Evolutionary conservation across 1,139 yeast species (phyloP).

Genomic region (Zhuliangozyma parablackwelliae): DNA sequence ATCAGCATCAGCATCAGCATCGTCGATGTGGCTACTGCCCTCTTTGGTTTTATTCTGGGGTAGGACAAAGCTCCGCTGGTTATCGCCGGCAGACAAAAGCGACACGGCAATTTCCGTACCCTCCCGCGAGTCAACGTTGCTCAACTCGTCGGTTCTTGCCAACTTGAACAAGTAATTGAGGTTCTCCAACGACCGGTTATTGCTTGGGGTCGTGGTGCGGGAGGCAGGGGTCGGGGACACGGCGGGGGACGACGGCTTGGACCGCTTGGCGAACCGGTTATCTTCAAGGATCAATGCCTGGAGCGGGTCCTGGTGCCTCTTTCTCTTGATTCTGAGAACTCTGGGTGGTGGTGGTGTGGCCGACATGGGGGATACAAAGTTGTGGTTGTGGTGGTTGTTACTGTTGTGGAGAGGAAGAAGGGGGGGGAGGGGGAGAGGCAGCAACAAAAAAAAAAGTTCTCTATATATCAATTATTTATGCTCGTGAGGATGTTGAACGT

Average conservation of each 20-base stretch:
- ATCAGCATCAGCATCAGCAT: conserved; percentile 34
- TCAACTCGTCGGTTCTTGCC: conserved; percentile 54
- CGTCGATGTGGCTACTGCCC: conserved; percentile 20
- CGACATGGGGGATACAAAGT: conserved; percentile 1
- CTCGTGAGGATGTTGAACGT: conserved; percentile 68
- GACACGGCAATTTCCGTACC: conserved; percentile 16
- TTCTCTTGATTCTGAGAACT: conserved; percentile 76
- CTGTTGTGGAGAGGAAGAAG: neutral
- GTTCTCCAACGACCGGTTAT: conserved; percentile 7
- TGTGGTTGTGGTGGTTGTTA: neutral
- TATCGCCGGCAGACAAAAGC: conserved; percentile 3
- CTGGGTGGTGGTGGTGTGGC: conserved; percentile 38
- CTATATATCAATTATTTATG: conserved; percentile 13
- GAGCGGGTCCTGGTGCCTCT: conserved; percentile 80
- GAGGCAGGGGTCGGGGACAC: conserved; percentile 18
- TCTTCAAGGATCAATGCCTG: conserved; percentile 61
- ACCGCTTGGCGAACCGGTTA: conserved; percentile 36
- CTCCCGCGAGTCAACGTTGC: conserved; percentile 14
- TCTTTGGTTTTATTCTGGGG: conserved; percentile 35
- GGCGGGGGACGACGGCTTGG: conserved; percentile 38
- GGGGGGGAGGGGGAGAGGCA: neutral
- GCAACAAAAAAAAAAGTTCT: neutral
- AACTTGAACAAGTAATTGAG: conserved; percentile 48
- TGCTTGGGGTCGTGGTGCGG: conserved; percentile 14
- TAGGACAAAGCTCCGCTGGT: conserved; percentile 27